A percentile compares a stretch with the other conserved stretches of the same genome.
Conservation (phyloP, 2,329 filamentous ascomycete genomes). For the Trichoderma koningii region DNA sequence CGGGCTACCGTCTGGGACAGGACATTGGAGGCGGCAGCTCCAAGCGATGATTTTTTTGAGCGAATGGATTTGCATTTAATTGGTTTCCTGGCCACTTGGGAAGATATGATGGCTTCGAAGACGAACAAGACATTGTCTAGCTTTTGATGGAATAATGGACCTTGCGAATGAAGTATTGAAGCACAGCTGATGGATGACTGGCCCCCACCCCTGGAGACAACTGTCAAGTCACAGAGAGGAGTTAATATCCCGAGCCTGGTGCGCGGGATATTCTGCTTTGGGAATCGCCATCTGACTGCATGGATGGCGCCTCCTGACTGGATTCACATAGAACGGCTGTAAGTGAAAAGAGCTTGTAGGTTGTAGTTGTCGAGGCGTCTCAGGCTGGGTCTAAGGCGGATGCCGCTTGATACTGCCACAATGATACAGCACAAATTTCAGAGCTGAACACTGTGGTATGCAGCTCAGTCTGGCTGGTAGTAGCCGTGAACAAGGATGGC, state of each 20-base stretch:
- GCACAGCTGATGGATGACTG: background rate
- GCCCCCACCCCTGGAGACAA: background rate
- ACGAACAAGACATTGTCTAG: conserved; percentile 3
- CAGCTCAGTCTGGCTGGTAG: too few species aligned
- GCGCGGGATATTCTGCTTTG: background rate
- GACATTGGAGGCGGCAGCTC: conserved; percentile 72
- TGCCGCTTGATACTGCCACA: too few species aligned
- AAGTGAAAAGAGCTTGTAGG: background rate
- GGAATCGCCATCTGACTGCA: conserved; percentile 9
- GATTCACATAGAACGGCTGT: background rate
- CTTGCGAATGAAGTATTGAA: conserved; percentile 18
- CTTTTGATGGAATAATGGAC: conserved; percentile 22
- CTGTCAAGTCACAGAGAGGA: background rate
- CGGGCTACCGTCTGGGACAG: conserved; percentile 83
- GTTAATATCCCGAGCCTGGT: conserved; percentile 3
- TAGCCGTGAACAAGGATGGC: background rate
- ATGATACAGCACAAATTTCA: too few species aligned
- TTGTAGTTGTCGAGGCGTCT: too few species aligned
- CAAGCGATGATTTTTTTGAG: conserved; percentile 46
- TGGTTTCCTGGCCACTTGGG: conserved; percentile 7
- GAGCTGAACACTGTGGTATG: too few species aligned
- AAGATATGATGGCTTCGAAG: conserved; percentile 10
- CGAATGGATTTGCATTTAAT: background rate
- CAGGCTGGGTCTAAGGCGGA: too few species aligned
- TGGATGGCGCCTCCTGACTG: background rate